Conservation (phyloP, 2,329 filamentous ascomycete genomes). For the Huntiella abstrusa region DNA sequence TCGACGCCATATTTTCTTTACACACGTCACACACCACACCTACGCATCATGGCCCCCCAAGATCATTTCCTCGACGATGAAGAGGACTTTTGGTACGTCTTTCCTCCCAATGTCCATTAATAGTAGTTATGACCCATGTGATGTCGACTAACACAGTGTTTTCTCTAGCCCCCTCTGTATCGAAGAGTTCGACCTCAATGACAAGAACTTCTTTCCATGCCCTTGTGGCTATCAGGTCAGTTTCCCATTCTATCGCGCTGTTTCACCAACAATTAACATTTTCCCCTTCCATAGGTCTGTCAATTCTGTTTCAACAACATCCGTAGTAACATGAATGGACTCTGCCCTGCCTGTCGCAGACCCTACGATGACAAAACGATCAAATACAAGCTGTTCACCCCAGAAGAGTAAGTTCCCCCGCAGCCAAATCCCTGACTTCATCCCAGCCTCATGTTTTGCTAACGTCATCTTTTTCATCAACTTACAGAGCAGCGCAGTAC, state of each 20-base stretch:
- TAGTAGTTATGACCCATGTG: background rate
- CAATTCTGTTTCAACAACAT: conserved; percentile 99
- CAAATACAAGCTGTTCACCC: conserved; percentile 85
- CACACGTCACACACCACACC: conserved; percentile 1
- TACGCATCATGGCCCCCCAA: conserved; percentile 41
- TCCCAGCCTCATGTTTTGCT: background rate
- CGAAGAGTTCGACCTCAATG: conserved; percentile 94
- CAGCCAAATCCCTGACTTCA: background rate
- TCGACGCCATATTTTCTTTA: background rate
- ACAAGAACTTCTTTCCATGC: conserved; percentile 92
- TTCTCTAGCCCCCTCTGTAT: conserved; percentile 77
- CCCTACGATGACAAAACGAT: conserved; percentile 96
- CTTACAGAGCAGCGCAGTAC: conserved; percentile 48
- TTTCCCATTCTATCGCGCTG: background rate
- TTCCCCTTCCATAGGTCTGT: conserved; percentile 48
- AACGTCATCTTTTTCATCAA: conserved; percentile 13
- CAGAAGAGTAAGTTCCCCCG: conserved; percentile 59
- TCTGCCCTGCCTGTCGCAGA: conserved; percentile 91
- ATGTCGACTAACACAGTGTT: conserved; percentile 11
- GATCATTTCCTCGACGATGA: conserved; percentile 55
- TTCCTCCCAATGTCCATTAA: conserved; percentile 2
- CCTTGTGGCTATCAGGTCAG: conserved; percentile 93
- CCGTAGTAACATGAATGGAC: conserved; percentile 90
- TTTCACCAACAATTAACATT: background rate
- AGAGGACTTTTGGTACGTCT: conserved; percentile 46